Percentiles rank a stretch among this genome's conserved stretches.
These are phyloP conservation scores for Amylocystis lapponica DNA, from an alignment of 768 basidiomycete genomes.

Conservation along the genomic window DNA sequence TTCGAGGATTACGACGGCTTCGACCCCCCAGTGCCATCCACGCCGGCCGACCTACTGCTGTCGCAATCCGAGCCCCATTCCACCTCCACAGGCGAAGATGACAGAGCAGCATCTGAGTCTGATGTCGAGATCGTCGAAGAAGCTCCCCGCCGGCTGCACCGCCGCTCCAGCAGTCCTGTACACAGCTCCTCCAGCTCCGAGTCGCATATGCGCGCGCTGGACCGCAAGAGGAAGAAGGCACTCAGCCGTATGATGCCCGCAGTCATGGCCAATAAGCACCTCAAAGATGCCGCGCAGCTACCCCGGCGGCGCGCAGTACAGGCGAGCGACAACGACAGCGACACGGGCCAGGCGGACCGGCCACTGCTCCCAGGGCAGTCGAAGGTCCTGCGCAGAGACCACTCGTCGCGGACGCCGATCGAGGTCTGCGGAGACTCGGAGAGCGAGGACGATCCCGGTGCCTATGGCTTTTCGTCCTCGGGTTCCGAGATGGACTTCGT, in stretches of 20 bases:
- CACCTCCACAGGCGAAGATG: no score
- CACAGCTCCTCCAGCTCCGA: no score
- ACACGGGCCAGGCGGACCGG: slow-evolving; percentile 30
- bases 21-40: not conserved
- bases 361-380: slow-evolving; percentile 50
- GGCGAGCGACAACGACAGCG: slow-evolving; percentile 1
- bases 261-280: slow-evolving; percentile 39
- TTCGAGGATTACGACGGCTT: not conserved
- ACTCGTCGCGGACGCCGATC: slow-evolving; percentile 18
- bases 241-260: slow-evolving; percentile 50
- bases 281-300: slow-evolving; percentile 7
- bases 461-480: not conserved
- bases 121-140: slow-evolving; percentile 19
- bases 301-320: not conserved
- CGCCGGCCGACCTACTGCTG: not conserved
- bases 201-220: slow-evolving; percentile 17
- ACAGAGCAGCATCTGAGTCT: slow-evolving; percentile 15
- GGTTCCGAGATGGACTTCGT: slow-evolving; percentile 1
- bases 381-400: slow-evolving; percentile 31
- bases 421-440: slow-evolving; percentile 61
- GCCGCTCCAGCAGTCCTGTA: no score
- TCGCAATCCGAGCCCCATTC: no score
- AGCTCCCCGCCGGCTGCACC: no score
- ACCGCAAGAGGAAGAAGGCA: slow-evolving; percentile 32
- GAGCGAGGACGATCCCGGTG: slow-evolving; percentile 36